A percentile compares a stretch with the other conserved stretches of the same genome.
Evolutionary conservation across 75 land plant genomes (phyloP).

Genomic region (Cunninghamia lanceolata): DNA sequence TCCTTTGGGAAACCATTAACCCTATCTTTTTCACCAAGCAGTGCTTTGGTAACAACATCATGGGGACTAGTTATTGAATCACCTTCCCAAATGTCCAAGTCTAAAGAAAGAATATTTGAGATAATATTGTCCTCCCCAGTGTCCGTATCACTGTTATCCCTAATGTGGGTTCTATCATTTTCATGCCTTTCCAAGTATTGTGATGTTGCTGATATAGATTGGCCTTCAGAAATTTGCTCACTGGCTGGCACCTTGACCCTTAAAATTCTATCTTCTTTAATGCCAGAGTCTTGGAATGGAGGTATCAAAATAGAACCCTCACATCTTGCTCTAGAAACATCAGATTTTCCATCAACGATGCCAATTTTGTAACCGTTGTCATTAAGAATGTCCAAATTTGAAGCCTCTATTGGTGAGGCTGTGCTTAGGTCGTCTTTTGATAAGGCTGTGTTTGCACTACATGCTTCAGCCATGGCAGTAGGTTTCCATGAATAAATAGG

Average conservation of each 20-base stretch:
- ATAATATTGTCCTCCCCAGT: slow-evolving; percentile 57
- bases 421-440: not conserved
- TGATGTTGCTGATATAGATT: not conserved
- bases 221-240: not conserved
- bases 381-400: not conserved
- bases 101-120: slow-evolving; percentile 61
- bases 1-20: slow-evolving; percentile 19
- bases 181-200: not conserved
- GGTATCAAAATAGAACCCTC: not conserved
- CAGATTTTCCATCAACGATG: not conserved
- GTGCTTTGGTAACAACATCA: slow-evolving; percentile 26
- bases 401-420: not conserved
- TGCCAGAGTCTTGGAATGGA: not conserved
- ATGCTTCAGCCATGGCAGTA: not conserved
- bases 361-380: not conserved
- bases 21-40: slow-evolving; percentile 34
- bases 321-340: not conserved
- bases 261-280: slow-evolving; percentile 1
- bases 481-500: not conserved
- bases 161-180: not conserved
- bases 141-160: slow-evolving; percentile 15
- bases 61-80: slow-evolving; percentile 37
- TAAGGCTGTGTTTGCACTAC: not conserved
- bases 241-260: too few species aligned
- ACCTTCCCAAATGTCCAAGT: slow-evolving; percentile 58